Evolutionary conservation across 192 early-diverging fungal species (phyloP), one percentile per base, ranked within the genome.

Genomic region (Backusella tuberculispora): DNA sequence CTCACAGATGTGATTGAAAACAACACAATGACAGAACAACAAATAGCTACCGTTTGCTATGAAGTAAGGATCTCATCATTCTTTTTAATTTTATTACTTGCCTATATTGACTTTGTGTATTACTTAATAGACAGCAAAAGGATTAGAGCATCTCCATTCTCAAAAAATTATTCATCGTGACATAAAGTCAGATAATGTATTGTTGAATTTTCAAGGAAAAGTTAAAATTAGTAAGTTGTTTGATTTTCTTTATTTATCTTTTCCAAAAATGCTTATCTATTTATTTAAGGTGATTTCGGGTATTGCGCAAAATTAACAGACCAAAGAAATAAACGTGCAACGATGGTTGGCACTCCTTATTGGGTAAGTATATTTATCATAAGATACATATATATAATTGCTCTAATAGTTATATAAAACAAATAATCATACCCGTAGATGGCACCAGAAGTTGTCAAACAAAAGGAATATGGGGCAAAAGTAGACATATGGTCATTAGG

Each of bases 401-500:
- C 45, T 9, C 45, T 0, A 1, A 34, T 34, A 34, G 0, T 34
- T 34, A 60, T 19, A 60, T 17, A 73, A 63, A 65, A 65, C 45
- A 46, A 41, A 43, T 17, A 7, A 41, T 15, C 13, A n/a, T 21
- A 29, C 41, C 17, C 29, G 5, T 26, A 80, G 79, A 99, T 99
- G 97, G 95, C 97, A 12, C 97, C 97, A 38, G 97, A 99, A 83
- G 96, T 99, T 15, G 95, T 99, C 21, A 94, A 87, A 70, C 92
- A 91, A 71, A 95, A 96, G 81, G 93, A 96, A 76, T 99, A 99
- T 80, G 93, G 94, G 2, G 82, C 93, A 66, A 97, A 96, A 78
- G 95, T 98, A 37, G 97, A 99, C 75, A 91, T 99, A 45, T 99
- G 97, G 97, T 96, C 95, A 17, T 77, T 97, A 47, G 97, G 97